phyloP scores from a whole-genome alignment of 1,284 basidiomycete genomes.

The Malassezia obtusa region DNA sequence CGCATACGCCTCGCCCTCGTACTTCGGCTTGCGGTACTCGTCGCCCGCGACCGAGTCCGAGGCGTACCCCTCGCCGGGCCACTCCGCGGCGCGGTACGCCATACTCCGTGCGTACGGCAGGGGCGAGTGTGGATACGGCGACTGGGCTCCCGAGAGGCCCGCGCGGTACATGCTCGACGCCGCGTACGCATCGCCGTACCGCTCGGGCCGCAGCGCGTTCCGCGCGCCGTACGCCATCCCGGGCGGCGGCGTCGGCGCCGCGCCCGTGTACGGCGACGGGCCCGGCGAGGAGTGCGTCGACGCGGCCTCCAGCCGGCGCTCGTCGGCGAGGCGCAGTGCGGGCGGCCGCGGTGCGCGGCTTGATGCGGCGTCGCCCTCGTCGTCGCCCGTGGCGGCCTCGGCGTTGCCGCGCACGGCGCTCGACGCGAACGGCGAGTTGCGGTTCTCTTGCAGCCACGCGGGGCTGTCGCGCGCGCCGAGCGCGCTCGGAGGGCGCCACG shows the following conservation, averaged over 20 bases:
- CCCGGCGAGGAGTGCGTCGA: slow-evolving; percentile 3
- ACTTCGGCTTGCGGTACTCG: slow-evolving; percentile 2
- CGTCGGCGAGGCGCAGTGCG: background rate
- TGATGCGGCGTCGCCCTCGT: background rate
- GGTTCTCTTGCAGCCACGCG: slow-evolving; percentile 34
- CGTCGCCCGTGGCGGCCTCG: background rate
- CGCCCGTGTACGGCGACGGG: slow-evolving; percentile 1
- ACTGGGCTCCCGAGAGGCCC: background rate
- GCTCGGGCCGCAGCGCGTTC: background rate
- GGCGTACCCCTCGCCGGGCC: background rate
- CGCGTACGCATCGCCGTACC: background rate
- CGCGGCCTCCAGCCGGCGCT: background rate
- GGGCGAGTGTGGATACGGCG: slow-evolving; percentile 1
- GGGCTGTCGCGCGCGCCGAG: slow-evolving; percentile 25
- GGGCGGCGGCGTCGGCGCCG: background rate
- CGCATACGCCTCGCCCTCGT: slow-evolving; percentile 5
- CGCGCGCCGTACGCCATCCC: background rate
- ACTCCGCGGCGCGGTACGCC: background rate
- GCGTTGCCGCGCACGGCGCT: slow-evolving; percentile 11
- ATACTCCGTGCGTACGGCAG: background rate
- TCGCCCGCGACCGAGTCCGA: background rate
- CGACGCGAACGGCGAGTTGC: slow-evolving; percentile 38
- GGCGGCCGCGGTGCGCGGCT: background rate
- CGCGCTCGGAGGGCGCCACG: slow-evolving; percentile 10
- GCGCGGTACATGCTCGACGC: slow-evolving; percentile 1